phyloP scores from a whole-genome alignment of 352 stramenopile genomes.

The Globisporangium carolinianum region DNA sequence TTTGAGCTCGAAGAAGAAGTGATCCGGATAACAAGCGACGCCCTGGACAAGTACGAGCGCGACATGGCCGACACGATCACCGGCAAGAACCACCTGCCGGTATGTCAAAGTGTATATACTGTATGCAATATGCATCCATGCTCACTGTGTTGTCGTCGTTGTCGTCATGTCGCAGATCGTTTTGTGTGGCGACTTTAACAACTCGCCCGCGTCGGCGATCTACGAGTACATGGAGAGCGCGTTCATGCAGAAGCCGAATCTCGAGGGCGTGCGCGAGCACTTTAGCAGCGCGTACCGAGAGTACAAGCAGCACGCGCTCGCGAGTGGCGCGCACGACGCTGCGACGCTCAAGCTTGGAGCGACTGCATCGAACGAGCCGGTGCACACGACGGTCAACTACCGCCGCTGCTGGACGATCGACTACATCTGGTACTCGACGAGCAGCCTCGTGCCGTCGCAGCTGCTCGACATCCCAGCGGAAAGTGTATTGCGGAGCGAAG shows the following conservation, averaged over 20 bases:
- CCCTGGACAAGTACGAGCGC: constrained; percentile 77
- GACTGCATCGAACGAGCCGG: constrained; percentile 57
- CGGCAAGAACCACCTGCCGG: constrained; percentile 43
- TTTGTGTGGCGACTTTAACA: constrained; percentile 85
- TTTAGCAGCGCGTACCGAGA: constrained; percentile 69
- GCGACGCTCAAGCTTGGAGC: constrained; percentile 21
- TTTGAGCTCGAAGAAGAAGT: constrained; percentile 81
- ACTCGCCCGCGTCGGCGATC: constrained; percentile 73
- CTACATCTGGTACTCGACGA: constrained; percentile 85
- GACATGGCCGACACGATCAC: constrained; percentile 47
- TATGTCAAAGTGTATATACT: constrained; percentile 7
- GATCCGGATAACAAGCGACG: constrained; percentile 68
- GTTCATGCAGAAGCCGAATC: constrained; percentile 82
- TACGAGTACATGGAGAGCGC: constrained; percentile 86
- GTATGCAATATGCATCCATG: background rate
- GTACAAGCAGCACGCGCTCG: constrained; percentile 51
- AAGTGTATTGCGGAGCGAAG: constrained; percentile 54
- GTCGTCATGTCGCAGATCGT: constrained; percentile 34
- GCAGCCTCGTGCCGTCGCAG: constrained; percentile 43
- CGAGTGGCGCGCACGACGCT: constrained; percentile 19
- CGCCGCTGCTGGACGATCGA: constrained; percentile 86
- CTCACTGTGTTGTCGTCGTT: background rate
- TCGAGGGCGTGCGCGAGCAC: constrained; percentile 54
- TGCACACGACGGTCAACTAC: constrained; percentile 84
- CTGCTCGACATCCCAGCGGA: constrained; percentile 76